These are phyloP conservation scores for Lonicera japonica DNA, from an alignment of 129 eudicot species.

Conservation along the genomic window DNA sequence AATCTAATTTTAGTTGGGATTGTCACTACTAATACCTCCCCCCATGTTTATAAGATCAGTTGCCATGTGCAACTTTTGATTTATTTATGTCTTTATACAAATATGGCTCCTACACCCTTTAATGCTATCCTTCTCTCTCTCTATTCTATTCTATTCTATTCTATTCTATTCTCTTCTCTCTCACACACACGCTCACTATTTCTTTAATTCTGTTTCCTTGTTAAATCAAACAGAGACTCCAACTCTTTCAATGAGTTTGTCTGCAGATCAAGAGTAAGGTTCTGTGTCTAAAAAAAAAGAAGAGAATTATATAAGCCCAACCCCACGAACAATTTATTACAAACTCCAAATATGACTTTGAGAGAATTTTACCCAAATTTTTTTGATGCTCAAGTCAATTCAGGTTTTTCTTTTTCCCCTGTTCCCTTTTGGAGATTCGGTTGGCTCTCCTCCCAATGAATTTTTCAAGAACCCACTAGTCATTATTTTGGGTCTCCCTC, in stretches of 20 bases:
- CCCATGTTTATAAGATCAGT: conserved; percentile 53
- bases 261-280: conserved; percentile 19
- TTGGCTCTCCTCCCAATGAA: conserved; percentile 17
- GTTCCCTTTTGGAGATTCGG: conserved; percentile 19
- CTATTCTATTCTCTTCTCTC: too few species aligned
- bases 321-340: neutral
- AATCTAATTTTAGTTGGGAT: neutral
- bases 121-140: conserved; percentile 26
- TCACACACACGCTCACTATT: too few species aligned
- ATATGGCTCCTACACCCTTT: conserved; percentile 1
- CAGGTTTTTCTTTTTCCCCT: neutral
- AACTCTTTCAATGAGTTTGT: conserved; percentile 37
- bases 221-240: conserved; percentile 28
- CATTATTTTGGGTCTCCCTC: conserved; percentile 3
- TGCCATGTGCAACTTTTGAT: conserved; percentile 51
- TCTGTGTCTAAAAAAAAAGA: too few species aligned
- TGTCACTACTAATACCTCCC: neutral
- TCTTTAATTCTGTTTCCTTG: conserved; percentile 11
- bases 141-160: conserved; percentile 9
- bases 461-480: conserved; percentile 2
- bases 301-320: neutral
- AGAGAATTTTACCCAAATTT: neutral
- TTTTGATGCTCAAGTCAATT: too few species aligned
- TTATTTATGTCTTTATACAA: neutral
- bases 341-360: neutral